These are phyloP conservation scores for Pterocarpus santalinus DNA, from an alignment of 306 rosid species.

Conservation along the genomic window DNA sequence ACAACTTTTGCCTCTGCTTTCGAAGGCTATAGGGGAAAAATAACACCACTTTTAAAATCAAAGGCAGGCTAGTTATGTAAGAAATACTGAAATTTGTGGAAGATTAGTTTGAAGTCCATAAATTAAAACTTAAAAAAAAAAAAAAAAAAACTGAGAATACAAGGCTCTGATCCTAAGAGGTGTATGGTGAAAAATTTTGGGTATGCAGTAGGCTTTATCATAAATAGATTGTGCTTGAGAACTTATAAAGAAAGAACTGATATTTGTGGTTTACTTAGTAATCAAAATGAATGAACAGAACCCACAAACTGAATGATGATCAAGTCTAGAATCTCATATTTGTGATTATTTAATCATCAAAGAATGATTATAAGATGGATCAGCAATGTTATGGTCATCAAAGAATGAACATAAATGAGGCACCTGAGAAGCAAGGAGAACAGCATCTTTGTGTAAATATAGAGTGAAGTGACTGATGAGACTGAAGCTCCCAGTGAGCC, in stretches of 20 bases:
- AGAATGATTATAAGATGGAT: neutral
- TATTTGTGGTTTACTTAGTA: neutral
- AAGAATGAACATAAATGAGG: constrained; percentile 16
- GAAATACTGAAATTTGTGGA: neutral
- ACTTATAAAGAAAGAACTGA: neutral
- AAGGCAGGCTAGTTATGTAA: neutral
- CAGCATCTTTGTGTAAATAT: constrained; percentile 68
- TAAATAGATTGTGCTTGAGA: constrained; percentile 2
- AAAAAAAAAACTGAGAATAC: neutral
- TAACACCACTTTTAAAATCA: neutral
- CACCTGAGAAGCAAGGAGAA: constrained; percentile 86
- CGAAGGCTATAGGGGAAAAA: constrained; percentile 6
- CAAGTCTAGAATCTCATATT: neutral
- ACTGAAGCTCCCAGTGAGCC: constrained; percentile 88
- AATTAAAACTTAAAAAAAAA: neutral
- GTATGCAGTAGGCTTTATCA: neutral
- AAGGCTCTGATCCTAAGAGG: neutral
- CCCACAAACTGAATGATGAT: neutral
- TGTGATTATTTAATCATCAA: neutral
- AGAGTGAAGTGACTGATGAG: constrained; percentile 78
- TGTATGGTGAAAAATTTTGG: too few species aligned
- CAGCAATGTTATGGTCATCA: neutral
- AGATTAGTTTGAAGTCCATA: neutral
- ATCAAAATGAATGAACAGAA: constrained; percentile 15
- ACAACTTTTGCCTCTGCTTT: constrained; percentile 12